These are phyloP conservation scores for Plasmodium falciparum DNA, from an alignment of 169 alveolate genomes.

Conservation along the genomic window DNA sequence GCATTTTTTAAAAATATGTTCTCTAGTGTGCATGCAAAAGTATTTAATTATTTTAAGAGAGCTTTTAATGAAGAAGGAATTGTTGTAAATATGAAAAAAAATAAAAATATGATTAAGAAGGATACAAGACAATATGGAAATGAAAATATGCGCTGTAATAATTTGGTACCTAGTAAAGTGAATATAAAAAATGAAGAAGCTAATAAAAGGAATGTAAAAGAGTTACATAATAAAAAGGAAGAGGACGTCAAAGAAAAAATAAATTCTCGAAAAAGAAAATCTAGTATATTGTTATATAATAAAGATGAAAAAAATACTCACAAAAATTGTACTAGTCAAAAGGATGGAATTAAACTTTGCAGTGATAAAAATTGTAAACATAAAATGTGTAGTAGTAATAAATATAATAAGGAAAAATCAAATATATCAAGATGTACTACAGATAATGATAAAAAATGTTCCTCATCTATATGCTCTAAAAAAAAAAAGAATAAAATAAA, in stretches of 20 bases:
- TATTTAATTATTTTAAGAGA: conserved; percentile 54
- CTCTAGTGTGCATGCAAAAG: conserved; percentile 44
- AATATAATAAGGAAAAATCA: background rate
- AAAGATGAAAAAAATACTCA: background rate
- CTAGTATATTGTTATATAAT: background rate
- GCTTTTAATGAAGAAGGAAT: conserved; percentile 72
- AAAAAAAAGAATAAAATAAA: background rate
- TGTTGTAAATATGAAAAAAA: background rate
- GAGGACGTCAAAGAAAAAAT: background rate
- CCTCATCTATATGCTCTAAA: background rate
- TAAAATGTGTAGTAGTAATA: background rate
- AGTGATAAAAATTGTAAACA: background rate
- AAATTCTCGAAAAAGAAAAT: background rate
- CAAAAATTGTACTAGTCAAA: too few relatives aligned
- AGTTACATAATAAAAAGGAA: background rate
- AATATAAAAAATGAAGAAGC: background rate
- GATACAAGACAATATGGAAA: background rate
- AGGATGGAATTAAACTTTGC: background rate
- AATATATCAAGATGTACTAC: too few relatives aligned
- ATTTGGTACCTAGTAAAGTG: background rate
- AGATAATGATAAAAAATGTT: background rate
- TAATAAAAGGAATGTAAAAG: background rate
- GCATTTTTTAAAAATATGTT: conserved; percentile 51
- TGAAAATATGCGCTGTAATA: background rate
- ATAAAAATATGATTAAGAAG: background rate